phyloP scores from a whole-genome alignment of 805 yeast species.

The Tetrapisispora arboricola region DNA sequence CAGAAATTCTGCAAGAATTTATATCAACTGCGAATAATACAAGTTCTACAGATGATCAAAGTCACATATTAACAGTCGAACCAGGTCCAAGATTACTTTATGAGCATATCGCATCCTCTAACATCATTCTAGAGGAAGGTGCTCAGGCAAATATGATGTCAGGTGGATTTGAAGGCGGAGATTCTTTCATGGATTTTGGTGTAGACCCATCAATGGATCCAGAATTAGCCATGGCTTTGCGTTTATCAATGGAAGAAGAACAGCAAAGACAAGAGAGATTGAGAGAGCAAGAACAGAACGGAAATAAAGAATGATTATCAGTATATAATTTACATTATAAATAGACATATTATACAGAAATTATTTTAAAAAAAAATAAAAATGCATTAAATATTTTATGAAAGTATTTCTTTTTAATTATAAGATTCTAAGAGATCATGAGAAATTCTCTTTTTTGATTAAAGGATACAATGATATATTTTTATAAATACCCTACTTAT shows the following conservation, averaged over 20 bases:
- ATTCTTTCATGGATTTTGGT: conserved; percentile 53
- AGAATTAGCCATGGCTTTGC: conserved; percentile 89
- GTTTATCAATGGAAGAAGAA: conserved; percentile 92
- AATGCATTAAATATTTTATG: background rate
- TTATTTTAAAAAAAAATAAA: background rate
- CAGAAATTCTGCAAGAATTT: conserved; percentile 71
- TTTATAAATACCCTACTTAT: background rate
- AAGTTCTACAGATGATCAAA: conserved; percentile 49
- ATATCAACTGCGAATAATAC: conserved; percentile 50
- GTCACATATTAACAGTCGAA: conserved; percentile 76
- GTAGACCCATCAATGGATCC: conserved; percentile 92
- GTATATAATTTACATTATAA: background rate
- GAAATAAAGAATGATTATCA: conserved; percentile 1
- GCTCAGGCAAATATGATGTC: conserved; percentile 28
- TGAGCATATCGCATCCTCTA: conserved; percentile 69
- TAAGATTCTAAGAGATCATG: too few relatives aligned
- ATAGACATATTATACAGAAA: background rate
- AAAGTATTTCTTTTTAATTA: background rate
- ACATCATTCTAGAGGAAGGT: conserved; percentile 55
- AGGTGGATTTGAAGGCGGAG: conserved; percentile 38
- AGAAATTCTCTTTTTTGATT: too few relatives aligned
- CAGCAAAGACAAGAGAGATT: conserved; percentile 81
- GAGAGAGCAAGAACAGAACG: conserved; percentile 22
- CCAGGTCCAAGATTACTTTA: conserved; percentile 81
- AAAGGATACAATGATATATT: background rate